Evolutionary conservation across 2,329 filamentous ascomycete genomes (phyloP).

Genomic region (Fusarium euwallaceae): DNA sequence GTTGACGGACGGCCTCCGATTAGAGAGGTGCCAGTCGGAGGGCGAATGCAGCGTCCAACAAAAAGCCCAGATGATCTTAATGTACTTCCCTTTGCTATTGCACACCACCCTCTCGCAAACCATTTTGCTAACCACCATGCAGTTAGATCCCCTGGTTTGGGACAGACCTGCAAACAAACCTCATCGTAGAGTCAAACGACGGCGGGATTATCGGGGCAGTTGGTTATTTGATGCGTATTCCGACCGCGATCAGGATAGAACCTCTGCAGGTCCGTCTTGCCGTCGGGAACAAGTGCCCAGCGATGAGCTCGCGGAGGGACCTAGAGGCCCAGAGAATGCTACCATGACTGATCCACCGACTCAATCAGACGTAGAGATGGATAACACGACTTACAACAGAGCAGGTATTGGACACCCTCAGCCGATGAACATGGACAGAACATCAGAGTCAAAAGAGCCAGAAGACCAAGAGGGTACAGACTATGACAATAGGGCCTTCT

Average conservation of each 20-base stretch:
- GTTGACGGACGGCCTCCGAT: accelerated
- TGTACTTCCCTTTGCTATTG: not conserved
- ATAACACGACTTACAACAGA: not conserved
- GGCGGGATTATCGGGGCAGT: not conserved
- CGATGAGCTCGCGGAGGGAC: too few relatives aligned
- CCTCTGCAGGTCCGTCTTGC: not conserved
- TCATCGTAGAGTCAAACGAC: not conserved
- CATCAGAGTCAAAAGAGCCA: not conserved
- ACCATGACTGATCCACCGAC: not conserved
- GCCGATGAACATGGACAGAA: not conserved
- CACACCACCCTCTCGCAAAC: accelerated
- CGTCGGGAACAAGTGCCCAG: not conserved
- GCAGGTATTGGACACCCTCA: not conserved
- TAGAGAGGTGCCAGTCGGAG: accelerated
- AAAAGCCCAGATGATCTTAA: slow-evolving; percentile 16
- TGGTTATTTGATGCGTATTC: not conserved
- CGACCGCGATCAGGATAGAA: not conserved
- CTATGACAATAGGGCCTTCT: not conserved
- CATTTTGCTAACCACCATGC: not conserved
- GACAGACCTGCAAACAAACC: accelerated
- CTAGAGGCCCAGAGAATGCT: accelerated
- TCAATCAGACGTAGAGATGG: not conserved
- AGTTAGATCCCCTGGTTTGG: not conserved
- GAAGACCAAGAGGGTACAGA: not conserved
- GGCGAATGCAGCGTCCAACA: accelerated